Evolutionary conservation across 1,284 basidiomycete genomes (phyloP), one percentile per base, ranked within the genome.

Genomic region (Schizopora paradoxa): DNA sequence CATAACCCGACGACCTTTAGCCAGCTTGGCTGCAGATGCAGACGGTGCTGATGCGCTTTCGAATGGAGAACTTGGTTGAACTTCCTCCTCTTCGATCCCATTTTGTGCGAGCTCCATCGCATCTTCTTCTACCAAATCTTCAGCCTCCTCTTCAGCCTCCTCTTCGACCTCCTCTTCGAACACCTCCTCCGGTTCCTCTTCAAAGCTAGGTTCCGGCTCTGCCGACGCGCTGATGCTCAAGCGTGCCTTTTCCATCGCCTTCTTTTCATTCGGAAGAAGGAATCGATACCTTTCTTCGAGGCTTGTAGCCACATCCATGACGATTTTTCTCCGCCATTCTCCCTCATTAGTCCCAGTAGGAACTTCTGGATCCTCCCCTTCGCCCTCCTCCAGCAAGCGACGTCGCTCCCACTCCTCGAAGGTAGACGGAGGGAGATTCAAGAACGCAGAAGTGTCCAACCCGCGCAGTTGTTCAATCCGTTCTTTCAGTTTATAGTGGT

Each of bases 401-500:
- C n/a, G n/a, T n/a, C n/a, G n/a, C n/a, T n/a, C n/a, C n/a, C n/a
- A n/a, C 23, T 63, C 58, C 26, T 58, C 52, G 58, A 86, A 85
- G 23, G 69, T 68, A 13, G 73, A 65, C 5, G 74, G 72, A 38
- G 81, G 74, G 35, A 86, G 66, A 22, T 68, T 58, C 28, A 86
- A 72, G 62, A 89, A 90, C 1, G 81, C 78, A 40, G 73, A 64
- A 34, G 74, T 63, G 52, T 91, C 86, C 76, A 88, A 83, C 14
- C 67, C 72, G 51, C 76, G 78, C 48, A 95, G 71, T 59, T 92
- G 82, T 36, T 94, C 91, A 52, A 94, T 87, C 26, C 91, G 79
- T 58, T 90, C 81, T 57, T 86, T 84, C 57, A 96, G 79, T 63
- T 92, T 93, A 67, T 92, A 90, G 52, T 92, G 88, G 58, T 92